Base-by-base conservation (phyloP, 495 filamentous ascomycete species). In the Lophiostoma macrostomum region DNA sequence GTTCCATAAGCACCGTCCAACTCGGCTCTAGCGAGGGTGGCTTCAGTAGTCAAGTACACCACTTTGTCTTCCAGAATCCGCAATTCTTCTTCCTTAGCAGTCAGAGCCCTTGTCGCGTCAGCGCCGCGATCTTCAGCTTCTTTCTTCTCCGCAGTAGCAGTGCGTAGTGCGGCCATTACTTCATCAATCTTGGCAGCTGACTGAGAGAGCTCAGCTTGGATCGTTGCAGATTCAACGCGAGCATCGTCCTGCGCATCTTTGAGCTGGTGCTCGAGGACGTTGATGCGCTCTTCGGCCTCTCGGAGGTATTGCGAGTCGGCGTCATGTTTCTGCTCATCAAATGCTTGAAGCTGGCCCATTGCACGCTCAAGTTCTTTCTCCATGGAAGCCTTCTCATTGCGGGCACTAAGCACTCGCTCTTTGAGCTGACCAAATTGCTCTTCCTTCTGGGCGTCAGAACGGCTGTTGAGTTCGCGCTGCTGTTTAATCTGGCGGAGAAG, bases 11-110 rank as follows among this genome's bases (percentile, higher is more conserved):
- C 91, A 45, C 88, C 88, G 64, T 98, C 93, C 28, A 97, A 84
- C 73, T 98, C 93, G 4, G 93, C 93, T 67, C 87, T 88, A 49
- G 87, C 87, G 70, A 98, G 81, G 38, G 91, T 91, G 50, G 95
- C 74, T 64, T 97, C 93, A 30, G 91, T 97, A 50, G 90, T 89
- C 39, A 94, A 74, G 48, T 88, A 82, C 38, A 90, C 86, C 50
- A 96, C 76, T 68, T 93, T 88, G 58, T 81, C 78, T 64, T 94
- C 90, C 43, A 94, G 75, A 24, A 79, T 74, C 11, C 84, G 77
- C 66, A 93, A 74, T 62, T 63, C 52, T 35, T 49, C 22, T 36
- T 66, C 63, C 35, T 58, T 58, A 11, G 34, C 34, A 18, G 30
- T 53, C 30, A 61, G 58, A 19, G 50, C 35, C 5, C 29, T 43